A percentile compares a stretch with the other conserved stretches of the same genome.
Conservation (phyloP, 1,284 basidiomycete genomes). For the Ceratobasidium papillatum region DNA sequence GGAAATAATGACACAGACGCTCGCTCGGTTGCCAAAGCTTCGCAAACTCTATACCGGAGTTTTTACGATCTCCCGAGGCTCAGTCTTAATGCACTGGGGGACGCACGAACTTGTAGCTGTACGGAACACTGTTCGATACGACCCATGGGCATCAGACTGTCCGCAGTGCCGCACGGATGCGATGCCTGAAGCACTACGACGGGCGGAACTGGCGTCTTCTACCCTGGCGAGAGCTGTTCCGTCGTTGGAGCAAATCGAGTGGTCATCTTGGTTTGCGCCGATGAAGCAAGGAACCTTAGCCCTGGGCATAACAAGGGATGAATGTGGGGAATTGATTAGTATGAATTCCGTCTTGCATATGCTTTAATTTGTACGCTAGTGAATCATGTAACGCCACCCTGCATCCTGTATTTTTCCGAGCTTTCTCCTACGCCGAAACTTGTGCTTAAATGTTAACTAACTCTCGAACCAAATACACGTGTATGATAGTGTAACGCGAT, state of each 20-base stretch:
- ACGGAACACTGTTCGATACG: slow-evolving; percentile 25
- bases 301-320: slow-evolving; percentile 30
- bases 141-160: slow-evolving; percentile 39
- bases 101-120: slow-evolving; percentile 16
- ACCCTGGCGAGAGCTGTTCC: slow-evolving; percentile 24
- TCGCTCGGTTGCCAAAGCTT: slow-evolving; percentile 26
- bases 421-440: slow-evolving; percentile 14
- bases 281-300: slow-evolving; percentile 36
- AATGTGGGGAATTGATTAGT: slow-evolving; percentile 19
- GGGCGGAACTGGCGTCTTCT: slow-evolving; percentile 15
- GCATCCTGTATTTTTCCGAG: slow-evolving; percentile 28
- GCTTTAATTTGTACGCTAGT: slow-evolving; percentile 26
- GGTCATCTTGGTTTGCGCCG: slow-evolving; percentile 40
- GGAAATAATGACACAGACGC: slow-evolving; percentile 24
- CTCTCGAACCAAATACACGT: slow-evolving; percentile 13
- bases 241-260: slow-evolving; percentile 23
- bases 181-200: slow-evolving; percentile 21
- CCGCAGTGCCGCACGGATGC: slow-evolving; percentile 37
- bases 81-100: slow-evolving; percentile 37
- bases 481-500: slow-evolving; percentile 3
- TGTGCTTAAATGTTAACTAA: slow-evolving; percentile 20
- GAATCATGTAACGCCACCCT: slow-evolving; percentile 1
- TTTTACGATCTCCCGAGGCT: slow-evolving; percentile 39
- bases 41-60: slow-evolving; percentile 37
- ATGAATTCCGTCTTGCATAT: slow-evolving; percentile 21